Evolutionary conservation across 352 stramenopile species (phyloP), one percentile per base, ranked within the genome.

Genomic region (Globisporangium alternatum): DNA sequence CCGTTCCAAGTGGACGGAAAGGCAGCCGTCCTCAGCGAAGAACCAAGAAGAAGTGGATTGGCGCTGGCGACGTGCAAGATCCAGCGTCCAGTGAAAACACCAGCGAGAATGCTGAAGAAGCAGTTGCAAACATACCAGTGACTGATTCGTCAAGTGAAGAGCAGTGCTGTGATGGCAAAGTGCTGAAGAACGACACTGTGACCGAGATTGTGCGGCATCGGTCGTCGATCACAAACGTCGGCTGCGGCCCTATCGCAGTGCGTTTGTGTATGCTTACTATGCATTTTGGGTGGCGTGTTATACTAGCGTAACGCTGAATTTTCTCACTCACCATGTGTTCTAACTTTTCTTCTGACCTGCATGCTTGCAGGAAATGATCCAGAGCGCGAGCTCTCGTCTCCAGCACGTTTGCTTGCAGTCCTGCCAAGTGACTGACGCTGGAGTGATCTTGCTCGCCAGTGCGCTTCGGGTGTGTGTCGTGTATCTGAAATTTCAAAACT

Each of bases 391-490:
- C 19, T 54, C 41, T 8, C 41, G 77, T 22, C 30, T 78, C 2
- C 67, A 65, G 25, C 28, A 33, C 19, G 37, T 84, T 35, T 68
- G 66, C 10, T 65, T 85, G 28, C 72, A 75, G 35, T 70, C 71
- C 51, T 85, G 76, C n/a, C 69, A 81, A 33, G 70, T 85, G 35
- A 63, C 76, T 0, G 71, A 80, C 22, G 76, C 72, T 12, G 76
- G 76, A n/a, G 74, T 61, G 12, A 74, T 82, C 43, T 39, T 82
- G 19, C 70, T 85, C n/a, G 67, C 74, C 6, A 81, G 68, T 22
- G 74, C 62, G 35, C 53, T 85, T 51, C 63, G 70, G 59, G 76
- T 81, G 57, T 30, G 59, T 31, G 21, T 41, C 19, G 31, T 2
- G 21, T 43, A n/a, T 41, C 30, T 62, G 19, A 25, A 30, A 48